Evolutionary conservation across 2,329 filamentous ascomycete species (phyloP).

Genomic region (Fusarium sp.): DNA sequence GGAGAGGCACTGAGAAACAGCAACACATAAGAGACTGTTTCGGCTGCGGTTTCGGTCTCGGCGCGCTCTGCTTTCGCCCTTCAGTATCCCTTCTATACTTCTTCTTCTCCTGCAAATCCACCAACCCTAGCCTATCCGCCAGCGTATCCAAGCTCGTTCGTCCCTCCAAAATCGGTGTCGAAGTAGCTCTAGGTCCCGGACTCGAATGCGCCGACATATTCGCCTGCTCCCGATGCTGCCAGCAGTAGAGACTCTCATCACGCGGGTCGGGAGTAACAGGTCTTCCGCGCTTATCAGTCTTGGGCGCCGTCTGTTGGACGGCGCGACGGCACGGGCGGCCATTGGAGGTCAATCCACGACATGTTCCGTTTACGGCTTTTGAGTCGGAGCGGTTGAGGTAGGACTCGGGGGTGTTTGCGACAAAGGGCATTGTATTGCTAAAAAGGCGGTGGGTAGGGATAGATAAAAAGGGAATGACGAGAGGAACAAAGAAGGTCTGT

Average conservation of each 20-base stretch:
- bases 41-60: conserved; percentile 30
- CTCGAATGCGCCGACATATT: conserved; percentile 56
- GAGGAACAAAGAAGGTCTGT: not conserved
- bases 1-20: conserved; percentile 61
- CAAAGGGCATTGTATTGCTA: conserved; percentile 49
- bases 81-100: conserved; percentile 38
- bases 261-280: conserved; percentile 56
- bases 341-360: conserved; percentile 82
- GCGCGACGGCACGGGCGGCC: conserved; percentile 86
- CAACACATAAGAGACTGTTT: conserved; percentile 53
- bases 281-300: conserved; percentile 31
- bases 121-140: conserved; percentile 78
- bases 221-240: conserved; percentile 94
- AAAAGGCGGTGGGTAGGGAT: conserved; percentile 11
- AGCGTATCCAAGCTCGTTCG: conserved; percentile 88
- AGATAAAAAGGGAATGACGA: not conserved
- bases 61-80: conserved; percentile 25
- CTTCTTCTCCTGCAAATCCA: conserved; percentile 66
- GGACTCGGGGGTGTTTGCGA: conserved; percentile 77
- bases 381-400: conserved; percentile 83
- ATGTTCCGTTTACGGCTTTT: conserved; percentile 83
- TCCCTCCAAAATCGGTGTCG: conserved; percentile 66
- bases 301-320: conserved; percentile 55
- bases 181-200: conserved; percentile 53
- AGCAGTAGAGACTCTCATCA: conserved; percentile 80